Conservation (phyloP, 495 filamentous ascomycete genomes). For the Pyrenula massariospora region DNA sequence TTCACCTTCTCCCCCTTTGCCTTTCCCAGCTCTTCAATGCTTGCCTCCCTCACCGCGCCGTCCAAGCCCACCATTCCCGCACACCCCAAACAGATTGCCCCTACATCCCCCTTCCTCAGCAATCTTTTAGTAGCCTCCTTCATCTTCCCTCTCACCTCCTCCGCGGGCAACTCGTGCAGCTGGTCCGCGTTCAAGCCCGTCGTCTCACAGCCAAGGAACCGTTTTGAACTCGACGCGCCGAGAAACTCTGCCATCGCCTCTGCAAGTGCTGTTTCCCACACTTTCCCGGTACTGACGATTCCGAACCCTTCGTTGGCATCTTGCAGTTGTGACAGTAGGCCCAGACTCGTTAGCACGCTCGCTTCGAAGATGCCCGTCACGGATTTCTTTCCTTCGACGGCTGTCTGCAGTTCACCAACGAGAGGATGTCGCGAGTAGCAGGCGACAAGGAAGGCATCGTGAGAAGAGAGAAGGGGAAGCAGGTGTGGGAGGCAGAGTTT, state of each 20-base stretch:
- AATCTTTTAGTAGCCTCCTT: constrained; percentile 56
- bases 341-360: constrained; percentile 47
- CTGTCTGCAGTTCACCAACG: constrained; percentile 41
- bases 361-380: constrained; percentile 88
- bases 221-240: constrained; percentile 24
- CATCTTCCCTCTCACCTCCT: constrained; percentile 54
- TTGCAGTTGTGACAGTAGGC: constrained; percentile 27
- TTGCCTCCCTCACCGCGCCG: constrained; percentile 60
- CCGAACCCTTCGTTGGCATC: constrained; percentile 45
- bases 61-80: constrained; percentile 91
- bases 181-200: constrained; percentile 75
- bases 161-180: constrained; percentile 56
- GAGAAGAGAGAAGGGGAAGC: constrained; percentile 31
- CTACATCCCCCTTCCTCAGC: constrained; percentile 35
- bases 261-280: constrained; percentile 64
- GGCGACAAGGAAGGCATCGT: constrained; percentile 72
- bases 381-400: constrained; percentile 22
- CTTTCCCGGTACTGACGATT: constrained; percentile 77
- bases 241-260: constrained; percentile 44
- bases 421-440: constrained; percentile 87
- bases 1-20: constrained; percentile 45
- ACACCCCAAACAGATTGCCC: constrained; percentile 58
- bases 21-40: constrained; percentile 49
- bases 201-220: constrained; percentile 72
- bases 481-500: constrained; percentile 46